phyloP scores from a whole-genome alignment of 371 early-diverging fungal species.

The Mortierella sp. region DNA sequence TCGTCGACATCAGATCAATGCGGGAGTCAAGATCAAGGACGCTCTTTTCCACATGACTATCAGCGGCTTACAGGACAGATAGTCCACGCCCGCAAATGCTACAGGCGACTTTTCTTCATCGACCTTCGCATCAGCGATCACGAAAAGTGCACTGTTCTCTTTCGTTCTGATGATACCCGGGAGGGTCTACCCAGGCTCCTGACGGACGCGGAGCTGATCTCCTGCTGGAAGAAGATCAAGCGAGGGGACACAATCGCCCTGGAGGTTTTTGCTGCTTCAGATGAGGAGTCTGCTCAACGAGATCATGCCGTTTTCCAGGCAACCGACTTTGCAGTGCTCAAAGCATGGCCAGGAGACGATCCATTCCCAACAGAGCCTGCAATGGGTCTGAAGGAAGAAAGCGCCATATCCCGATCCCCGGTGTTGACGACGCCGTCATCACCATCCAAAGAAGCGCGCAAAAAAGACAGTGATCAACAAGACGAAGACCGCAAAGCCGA shows the following conservation, averaged over 20 bases:
- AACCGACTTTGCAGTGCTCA: constrained; percentile 52
- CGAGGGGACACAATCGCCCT: constrained; percentile 56
- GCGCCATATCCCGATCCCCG: not conserved
- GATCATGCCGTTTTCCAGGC: constrained; percentile 61
- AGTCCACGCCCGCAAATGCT: constrained; percentile 59
- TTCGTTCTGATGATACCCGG: constrained; percentile 62
- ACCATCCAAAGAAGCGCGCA: not conserved
- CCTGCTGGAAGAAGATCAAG: constrained; percentile 52
- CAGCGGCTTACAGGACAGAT: constrained; percentile 56
- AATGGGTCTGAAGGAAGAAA: constrained; percentile 48
- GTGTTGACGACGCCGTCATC: not conserved
- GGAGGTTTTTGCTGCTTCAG: constrained; percentile 48
- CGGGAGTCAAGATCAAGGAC: too few species aligned
- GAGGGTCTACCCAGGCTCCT: constrained; percentile 15
- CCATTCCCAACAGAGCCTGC: constrained; percentile 61
- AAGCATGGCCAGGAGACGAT: constrained; percentile 42
- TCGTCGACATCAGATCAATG: too few species aligned
- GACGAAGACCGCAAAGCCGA: not conserved
- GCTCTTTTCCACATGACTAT: not conserved
- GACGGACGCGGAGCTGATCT: constrained; percentile 37
- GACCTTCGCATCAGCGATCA: constrained; percentile 58
- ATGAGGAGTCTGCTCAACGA: constrained; percentile 49
- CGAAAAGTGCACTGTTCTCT: constrained; percentile 59
- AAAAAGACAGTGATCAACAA: not conserved
- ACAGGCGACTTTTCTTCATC: constrained; percentile 62